These are phyloP conservation scores for Mytilinidion resinicola DNA, from an alignment of 495 filamentous ascomycete species.

Conservation along the genomic window DNA sequence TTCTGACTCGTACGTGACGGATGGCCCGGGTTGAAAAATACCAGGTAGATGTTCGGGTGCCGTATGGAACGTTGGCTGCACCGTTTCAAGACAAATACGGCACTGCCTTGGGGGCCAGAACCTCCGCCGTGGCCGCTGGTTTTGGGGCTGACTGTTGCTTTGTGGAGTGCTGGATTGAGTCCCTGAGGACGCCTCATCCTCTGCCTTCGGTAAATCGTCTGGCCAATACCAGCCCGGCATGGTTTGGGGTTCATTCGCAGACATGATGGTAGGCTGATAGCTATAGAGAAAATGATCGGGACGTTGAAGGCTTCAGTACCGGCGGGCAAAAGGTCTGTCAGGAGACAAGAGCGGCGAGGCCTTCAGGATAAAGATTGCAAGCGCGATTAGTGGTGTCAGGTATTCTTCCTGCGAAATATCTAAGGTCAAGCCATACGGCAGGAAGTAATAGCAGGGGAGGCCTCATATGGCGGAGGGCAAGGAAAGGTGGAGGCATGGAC, in stretches of 20 bases:
- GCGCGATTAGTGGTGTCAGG: too few relatives aligned
- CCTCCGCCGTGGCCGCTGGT: slow-evolving; percentile 21
- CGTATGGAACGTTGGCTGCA: slow-evolving; percentile 68
- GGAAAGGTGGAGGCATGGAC: too few relatives aligned
- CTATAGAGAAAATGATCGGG: background rate
- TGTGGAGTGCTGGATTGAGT: slow-evolving; percentile 2
- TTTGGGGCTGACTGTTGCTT: slow-evolving; percentile 12
- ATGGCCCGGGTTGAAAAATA: slow-evolving; percentile 55
- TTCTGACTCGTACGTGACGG: slow-evolving; percentile 71
- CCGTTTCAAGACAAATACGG: slow-evolving; percentile 86
- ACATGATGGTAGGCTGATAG: slow-evolving; percentile 21
- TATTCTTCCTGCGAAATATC: too few relatives aligned
- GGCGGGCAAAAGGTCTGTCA: too few relatives aligned
- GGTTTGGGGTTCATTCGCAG: slow-evolving; percentile 30
- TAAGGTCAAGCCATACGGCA: too few relatives aligned
- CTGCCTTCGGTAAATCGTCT: slow-evolving; percentile 22
- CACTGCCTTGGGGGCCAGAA: slow-evolving; percentile 68
- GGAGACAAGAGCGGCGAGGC: too few relatives aligned
- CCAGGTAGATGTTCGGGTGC: slow-evolving; percentile 53
- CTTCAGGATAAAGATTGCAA: too few relatives aligned
- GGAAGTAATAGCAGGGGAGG: too few relatives aligned
- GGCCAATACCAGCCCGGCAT: slow-evolving; percentile 37
- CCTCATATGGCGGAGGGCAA: too few relatives aligned
- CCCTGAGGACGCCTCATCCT: background rate
- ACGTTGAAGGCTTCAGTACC: too few relatives aligned